phyloP scores from a whole-genome alignment of 2,329 filamentous ascomycete genomes.

The Colletotrichum sp. region DNA sequence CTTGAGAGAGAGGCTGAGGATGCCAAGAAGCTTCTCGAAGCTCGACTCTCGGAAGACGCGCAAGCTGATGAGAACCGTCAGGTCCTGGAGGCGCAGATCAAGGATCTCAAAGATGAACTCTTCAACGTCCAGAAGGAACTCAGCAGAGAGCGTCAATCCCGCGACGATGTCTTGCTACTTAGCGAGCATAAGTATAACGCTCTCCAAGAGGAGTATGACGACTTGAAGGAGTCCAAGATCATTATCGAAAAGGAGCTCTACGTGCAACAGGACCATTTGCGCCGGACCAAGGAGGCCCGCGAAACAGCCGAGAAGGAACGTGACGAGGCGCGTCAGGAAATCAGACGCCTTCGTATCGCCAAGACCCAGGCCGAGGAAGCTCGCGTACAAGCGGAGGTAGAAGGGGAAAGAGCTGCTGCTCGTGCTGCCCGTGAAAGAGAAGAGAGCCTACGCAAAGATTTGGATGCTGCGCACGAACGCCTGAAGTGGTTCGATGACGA shows the following conservation, averaged over 20 bases:
- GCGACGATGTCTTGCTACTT: conserved; percentile 90
- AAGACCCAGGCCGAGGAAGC: conserved; percentile 88
- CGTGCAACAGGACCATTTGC: conserved; percentile 88
- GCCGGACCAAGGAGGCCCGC: conserved; percentile 83
- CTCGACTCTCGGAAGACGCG: conserved; percentile 87
- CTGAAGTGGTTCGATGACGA: conserved; percentile 82
- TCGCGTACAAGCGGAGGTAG: conserved; percentile 79
- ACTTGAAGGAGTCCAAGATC: conserved; percentile 92
- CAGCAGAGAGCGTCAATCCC: conserved; percentile 88
- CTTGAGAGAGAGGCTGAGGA: conserved; percentile 89
- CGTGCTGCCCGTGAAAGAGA: conserved; percentile 82
- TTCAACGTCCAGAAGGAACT: conserved; percentile 87
- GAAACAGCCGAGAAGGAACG: conserved; percentile 83
- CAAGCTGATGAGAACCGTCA: conserved; percentile 83
- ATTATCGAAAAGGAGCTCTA: conserved; percentile 98
- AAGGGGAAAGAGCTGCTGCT: conserved; percentile 80
- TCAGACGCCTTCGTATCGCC: conserved; percentile 80
- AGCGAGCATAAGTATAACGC: conserved; percentile 86
- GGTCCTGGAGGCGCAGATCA: conserved; percentile 85
- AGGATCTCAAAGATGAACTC: conserved; percentile 84
- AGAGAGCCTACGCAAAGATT: conserved; percentile 75
- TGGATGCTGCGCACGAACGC: conserved; percentile 79
- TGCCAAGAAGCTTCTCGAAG: conserved; percentile 84
- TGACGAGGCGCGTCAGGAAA: conserved; percentile 86
- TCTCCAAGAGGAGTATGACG: conserved; percentile 84